Percentiles rank a stretch among this genome's conserved stretches.
Conservation (phyloP, 176 grass and related monocot genomes). For the Triticum monococcum region DNA sequence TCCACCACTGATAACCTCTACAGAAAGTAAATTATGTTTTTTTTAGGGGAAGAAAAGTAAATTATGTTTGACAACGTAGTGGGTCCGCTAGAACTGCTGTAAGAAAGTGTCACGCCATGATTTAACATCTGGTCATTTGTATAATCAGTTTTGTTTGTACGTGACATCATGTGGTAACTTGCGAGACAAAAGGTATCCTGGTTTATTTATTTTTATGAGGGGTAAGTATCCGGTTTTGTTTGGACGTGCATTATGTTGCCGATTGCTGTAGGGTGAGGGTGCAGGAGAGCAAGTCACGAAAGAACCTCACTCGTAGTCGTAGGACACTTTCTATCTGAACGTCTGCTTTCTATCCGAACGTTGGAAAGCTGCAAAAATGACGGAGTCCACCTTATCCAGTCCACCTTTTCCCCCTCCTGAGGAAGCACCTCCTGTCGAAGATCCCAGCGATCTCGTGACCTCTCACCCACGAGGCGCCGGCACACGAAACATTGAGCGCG, state of each 20-base stretch:
- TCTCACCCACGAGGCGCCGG: background rate
- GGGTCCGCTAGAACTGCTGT: too few relatives aligned
- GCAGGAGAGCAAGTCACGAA: background rate
- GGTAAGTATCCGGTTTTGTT: background rate
- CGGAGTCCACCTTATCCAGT: background rate
- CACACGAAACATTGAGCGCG: background rate
- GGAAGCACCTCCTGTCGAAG: background rate
- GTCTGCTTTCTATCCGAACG: background rate
- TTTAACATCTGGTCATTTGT: background rate
- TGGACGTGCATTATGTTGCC: background rate
- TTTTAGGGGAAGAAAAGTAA: too few relatives aligned
- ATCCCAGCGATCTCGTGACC: background rate
- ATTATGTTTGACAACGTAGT: too few relatives aligned
- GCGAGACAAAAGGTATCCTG: background rate
- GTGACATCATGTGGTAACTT: background rate
- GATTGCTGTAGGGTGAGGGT: background rate
- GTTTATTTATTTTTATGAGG: too few relatives aligned
- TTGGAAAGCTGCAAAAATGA: background rate
- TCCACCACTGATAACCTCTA: too few relatives aligned
- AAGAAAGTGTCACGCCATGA: too few relatives aligned
- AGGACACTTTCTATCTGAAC: background rate
- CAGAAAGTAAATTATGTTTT: too few relatives aligned
- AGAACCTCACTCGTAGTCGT: background rate
- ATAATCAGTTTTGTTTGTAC: background rate
- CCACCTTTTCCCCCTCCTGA: background rate